A percentile compares a stretch with the other conserved stretches of the same genome.
phyloP scores from a whole-genome alignment of 2,329 filamentous ascomycete species.

The Dryadomyces quercivorus region DNA sequence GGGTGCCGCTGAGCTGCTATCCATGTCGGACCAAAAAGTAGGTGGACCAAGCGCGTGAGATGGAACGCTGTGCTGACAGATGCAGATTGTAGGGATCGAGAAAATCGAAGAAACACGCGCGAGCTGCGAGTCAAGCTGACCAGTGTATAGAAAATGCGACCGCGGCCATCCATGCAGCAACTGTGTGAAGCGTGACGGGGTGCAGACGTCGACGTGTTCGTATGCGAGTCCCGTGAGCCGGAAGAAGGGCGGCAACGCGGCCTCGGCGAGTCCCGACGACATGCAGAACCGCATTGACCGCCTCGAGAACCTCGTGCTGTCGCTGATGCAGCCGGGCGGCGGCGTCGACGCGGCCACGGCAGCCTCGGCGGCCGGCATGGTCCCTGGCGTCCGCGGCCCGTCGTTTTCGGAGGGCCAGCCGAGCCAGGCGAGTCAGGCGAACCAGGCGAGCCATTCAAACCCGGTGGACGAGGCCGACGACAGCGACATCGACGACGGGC shows the following conservation, averaged over 20 bases:
- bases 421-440: conserved; percentile 5
- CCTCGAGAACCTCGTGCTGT: conserved; percentile 81
- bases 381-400: no score
- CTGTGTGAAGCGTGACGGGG: conserved; percentile 80
- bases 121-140: not conserved
- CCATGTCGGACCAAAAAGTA: conserved; percentile 87
- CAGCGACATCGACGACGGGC: conserved; percentile 53
- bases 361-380: conserved; percentile 14
- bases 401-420: no score
- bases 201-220: conserved; percentile 67
- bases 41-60: not conserved
- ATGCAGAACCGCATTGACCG: conserved; percentile 98
- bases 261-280: conserved; percentile 62
- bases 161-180: conserved; percentile 86
- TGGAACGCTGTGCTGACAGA: not conserved
- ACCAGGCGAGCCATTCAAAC: no score
- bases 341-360: conserved; percentile 27
- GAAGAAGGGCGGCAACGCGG: conserved; percentile 61
- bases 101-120: no score
- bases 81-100: conserved; percentile 9
- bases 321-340: conserved; percentile 79
- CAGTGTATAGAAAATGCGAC: conserved; percentile 66
- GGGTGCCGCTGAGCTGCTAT: conserved; percentile 82
- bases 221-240: conserved; percentile 62
- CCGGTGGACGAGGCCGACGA: conserved; percentile 31